Conservation (phyloP, 495 filamentous ascomycete genomes). For the Penicillium lagena region DNA sequence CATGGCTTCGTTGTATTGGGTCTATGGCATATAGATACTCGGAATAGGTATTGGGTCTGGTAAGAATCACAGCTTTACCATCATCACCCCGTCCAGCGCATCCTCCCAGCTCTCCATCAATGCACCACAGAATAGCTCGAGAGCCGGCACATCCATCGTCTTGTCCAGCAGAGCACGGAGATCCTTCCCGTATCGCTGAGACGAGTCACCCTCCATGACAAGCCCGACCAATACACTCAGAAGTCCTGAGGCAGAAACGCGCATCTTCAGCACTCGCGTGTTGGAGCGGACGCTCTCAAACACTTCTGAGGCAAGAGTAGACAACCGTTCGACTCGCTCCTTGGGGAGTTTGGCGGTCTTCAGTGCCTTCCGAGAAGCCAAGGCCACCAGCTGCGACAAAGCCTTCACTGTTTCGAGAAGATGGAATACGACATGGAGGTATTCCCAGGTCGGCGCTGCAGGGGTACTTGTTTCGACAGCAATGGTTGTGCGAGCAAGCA, state of each 20-base stretch:
- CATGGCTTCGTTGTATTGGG: no score
- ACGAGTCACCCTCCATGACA: slow-evolving; percentile 20
- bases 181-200: slow-evolving; percentile 17
- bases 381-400: slow-evolving; percentile 19
- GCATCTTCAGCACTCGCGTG: slow-evolving; percentile 27
- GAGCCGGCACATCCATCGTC: slow-evolving; percentile 24
- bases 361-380: slow-evolving; percentile 24
- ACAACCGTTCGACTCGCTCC: slow-evolving; percentile 23
- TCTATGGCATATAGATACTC: no score
- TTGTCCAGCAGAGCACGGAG: slow-evolving; percentile 25
- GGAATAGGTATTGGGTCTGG: no score
- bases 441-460: slow-evolving; percentile 35
- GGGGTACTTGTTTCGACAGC: slow-evolving; percentile 14
- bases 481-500: slow-evolving; percentile 21
- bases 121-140: slow-evolving; percentile 38
- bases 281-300: slow-evolving; percentile 28
- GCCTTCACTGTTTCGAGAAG: slow-evolving; percentile 37
- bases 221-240: slow-evolving; percentile 32
- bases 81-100: slow-evolving; percentile 31
- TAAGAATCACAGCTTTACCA: slow-evolving; percentile 21
- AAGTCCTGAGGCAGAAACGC: slow-evolving; percentile 29
- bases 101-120: slow-evolving; percentile 46
- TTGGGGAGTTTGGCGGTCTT: slow-evolving; percentile 30
- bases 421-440: slow-evolving; percentile 29
- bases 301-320: slow-evolving; percentile 18